These are phyloP conservation scores for Aspergillus fumigatiaffinis DNA, from an alignment of 2,329 filamentous ascomycete genomes.

Conservation along the genomic window DNA sequence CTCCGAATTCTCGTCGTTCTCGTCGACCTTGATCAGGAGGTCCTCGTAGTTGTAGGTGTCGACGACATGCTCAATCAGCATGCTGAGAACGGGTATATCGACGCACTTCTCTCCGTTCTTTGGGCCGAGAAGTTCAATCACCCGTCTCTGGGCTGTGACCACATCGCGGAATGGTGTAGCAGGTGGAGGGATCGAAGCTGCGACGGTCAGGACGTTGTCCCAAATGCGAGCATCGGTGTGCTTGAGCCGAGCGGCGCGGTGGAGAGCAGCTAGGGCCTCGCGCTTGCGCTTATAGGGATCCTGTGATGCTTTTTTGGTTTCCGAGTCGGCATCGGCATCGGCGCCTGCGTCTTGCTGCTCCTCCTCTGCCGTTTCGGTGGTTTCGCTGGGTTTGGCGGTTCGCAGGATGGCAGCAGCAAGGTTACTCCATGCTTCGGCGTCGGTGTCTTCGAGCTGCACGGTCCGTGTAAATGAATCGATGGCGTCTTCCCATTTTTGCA, in stretches of 20 bases:
- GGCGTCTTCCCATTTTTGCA: constrained; percentile 72
- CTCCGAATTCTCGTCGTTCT: constrained; percentile 21
- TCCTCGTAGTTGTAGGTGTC: constrained; percentile 41
- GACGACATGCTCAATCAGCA: constrained; percentile 69
- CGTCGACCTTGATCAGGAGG: constrained; percentile 33
- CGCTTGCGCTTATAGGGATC: constrained; percentile 61
- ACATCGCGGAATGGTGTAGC: constrained; percentile 65
- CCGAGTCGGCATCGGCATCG: constrained; percentile 16
- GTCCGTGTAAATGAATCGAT: constrained; percentile 78
- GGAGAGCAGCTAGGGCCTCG: constrained; percentile 79
- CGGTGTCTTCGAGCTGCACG: constrained; percentile 80
- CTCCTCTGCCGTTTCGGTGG: constrained; percentile 18
- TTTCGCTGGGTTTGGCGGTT: constrained; percentile 30
- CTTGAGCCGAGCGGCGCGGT: constrained; percentile 78
- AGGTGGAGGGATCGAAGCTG: constrained; percentile 70
- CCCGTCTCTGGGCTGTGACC: constrained; percentile 66
- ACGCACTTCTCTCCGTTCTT: constrained; percentile 71
- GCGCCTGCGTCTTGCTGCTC: constrained; percentile 26
- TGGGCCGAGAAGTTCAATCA: constrained; percentile 68
- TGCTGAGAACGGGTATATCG: constrained; percentile 67
- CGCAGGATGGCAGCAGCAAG: constrained; percentile 77
- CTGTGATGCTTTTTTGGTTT: constrained; percentile 12
- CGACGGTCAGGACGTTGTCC: constrained; percentile 91
- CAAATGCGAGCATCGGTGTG: constrained; percentile 89
- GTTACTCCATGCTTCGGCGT: constrained; percentile 93